Base-by-base conservation (phyloP, 352 stramenopile genomes). In the Elongisporangium undulatum region DNA sequence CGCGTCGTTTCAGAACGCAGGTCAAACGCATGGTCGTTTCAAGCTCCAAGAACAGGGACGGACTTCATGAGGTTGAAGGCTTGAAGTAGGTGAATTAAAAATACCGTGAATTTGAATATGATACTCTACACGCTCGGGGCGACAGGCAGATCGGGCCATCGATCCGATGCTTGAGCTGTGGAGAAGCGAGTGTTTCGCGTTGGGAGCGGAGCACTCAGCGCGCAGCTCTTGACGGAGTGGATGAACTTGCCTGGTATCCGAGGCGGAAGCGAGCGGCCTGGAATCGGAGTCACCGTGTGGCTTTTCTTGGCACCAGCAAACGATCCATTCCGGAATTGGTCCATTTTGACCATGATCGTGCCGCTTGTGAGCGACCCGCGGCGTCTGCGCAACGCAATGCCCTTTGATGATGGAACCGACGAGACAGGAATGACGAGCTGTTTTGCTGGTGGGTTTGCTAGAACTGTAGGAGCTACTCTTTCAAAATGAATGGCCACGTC, bases 201-300 rank as follows among this genome's bases (percentile, higher is more conserved):
- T 12, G 7, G 34, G 13, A 17, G 34, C 34, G 34, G 34, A 45
- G 34, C 16, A 45, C 17, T 15, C 34, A 45, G 34, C 34, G 34
- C 12, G 13, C 34, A 45, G 34, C 34, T 45, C 34, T 45, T 45
- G 34, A 45, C 34, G 7, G 34, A 45, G 34, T 17, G 34, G 34
- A 45, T 17, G 17, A 16, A 17, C 12, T 61, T 64, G 1, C 45
- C 34, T 55, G 61, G 61, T 23, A 66, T 63, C 3, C 61, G 61
- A 4, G 61, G 61, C 6, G 61, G 61, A 5, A 66, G 55, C 55
- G 34, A 45, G 58, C 21, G 10, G n/a, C 49, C 4, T 21, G 59
- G 34, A 17, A 45, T 45, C 13, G 34, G 34, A 45, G 34, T 45
- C 34, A 45, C 34, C 1, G 34, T 45, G 12, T 45, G 34, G 4